phyloP scores from a whole-genome alignment of 139 green algal genomes.

The Edaphochlamys debaryana region DNA sequence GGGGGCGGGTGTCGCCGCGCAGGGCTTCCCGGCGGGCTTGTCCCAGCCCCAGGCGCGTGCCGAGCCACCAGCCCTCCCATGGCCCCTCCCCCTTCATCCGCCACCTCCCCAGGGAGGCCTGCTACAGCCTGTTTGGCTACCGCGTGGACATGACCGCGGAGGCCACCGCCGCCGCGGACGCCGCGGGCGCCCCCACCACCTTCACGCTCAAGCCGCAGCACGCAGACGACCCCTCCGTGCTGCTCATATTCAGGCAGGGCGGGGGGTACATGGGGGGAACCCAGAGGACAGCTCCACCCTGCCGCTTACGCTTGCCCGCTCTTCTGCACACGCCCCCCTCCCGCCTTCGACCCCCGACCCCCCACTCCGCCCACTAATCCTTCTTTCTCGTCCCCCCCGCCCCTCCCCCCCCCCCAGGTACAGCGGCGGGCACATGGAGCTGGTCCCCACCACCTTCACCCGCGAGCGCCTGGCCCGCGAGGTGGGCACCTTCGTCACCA shows the following conservation, averaged over 20 bases:
- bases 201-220: constrained; percentile 74
- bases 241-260: constrained; percentile 65
- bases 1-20: neutral
- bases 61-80: neutral
- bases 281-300: no score
- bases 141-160: constrained; percentile 76
- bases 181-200: constrained; percentile 54
- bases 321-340: neutral
- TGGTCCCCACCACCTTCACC: constrained; percentile 74
- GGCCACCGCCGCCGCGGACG: constrained; percentile 52
- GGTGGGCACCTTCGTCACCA: constrained; percentile 79
- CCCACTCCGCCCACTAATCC: neutral
- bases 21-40: no score
- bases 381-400: neutral
- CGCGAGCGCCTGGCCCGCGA: constrained; percentile 57
- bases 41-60: no score
- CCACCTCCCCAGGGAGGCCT: constrained; percentile 28
- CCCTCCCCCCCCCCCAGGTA: constrained; percentile 14
- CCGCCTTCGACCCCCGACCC: neutral
- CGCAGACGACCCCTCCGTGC: constrained; percentile 45
- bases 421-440: constrained; percentile 53
- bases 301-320: no score
- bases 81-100: no score
- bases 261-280: no score
- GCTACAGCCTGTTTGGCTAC: constrained; percentile 40